Evolutionary conservation across 1,284 basidiomycete species (phyloP), one percentile per base, ranked within the genome.

Genomic region (Tilletiopsis washingtonensis): DNA sequence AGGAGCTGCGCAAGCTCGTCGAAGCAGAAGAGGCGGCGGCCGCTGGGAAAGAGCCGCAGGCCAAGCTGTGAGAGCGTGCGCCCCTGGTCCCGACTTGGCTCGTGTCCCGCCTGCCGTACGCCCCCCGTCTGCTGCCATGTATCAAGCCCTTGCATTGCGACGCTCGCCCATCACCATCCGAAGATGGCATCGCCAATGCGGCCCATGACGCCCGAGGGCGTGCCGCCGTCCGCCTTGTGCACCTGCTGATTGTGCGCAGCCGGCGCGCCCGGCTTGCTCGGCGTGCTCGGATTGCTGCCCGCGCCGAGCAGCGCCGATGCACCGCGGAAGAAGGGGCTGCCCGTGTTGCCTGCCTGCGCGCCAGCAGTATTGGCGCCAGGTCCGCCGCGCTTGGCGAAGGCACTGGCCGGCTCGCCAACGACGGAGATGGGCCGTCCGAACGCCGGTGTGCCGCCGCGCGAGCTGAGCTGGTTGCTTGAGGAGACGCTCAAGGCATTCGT

Each of bases 101-200:
- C n/a, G n/a, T n/a, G n/a, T n/a, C n/a, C n/a, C n/a, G n/a, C n/a
- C n/a, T n/a, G n/a, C n/a, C n/a, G n/a, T n/a, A n/a, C n/a, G n/a
- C n/a, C n/a, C n/a, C n/a, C n/a, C n/a, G n/a, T n/a, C n/a, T n/a
- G n/a, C n/a, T n/a, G n/a, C n/a, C n/a, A n/a, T n/a, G n/a, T n/a
- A n/a, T n/a, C n/a, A n/a, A n/a, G n/a, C n/a, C n/a, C n/a, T n/a
- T n/a, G n/a, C n/a, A n/a, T n/a, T n/a, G n/a, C n/a, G n/a, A n/a
- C n/a, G n/a, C n/a, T 34, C 29, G 29, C 14, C 14, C 34, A 5
- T 43, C 25, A 49, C 47, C 47, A 49, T 15, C 47, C 47, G n/a
- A 49, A 49, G 40, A 49, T 49, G 27, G 47, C 47, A 43, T 49
- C 43, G 17, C 43, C 47, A 5, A 49, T 42, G 5, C 40, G 44